Conservation (phyloP, 1,284 basidiomycete species). For the Tilletia walkeri region DNA sequence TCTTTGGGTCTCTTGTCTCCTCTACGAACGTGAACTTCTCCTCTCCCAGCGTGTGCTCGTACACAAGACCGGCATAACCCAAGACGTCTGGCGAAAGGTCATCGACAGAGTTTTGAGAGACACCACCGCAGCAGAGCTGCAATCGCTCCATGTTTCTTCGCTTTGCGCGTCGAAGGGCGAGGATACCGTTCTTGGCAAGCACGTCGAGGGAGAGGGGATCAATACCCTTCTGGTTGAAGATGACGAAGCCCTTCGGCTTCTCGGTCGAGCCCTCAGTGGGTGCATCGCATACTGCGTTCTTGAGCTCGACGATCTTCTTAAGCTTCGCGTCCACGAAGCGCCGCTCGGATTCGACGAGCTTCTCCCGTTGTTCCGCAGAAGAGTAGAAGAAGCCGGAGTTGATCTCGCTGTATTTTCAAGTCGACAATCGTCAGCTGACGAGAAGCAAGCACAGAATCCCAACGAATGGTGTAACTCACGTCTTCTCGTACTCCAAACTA, state of each 20-base stretch:
- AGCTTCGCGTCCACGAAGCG: slow-evolving; percentile 91
- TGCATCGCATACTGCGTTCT: slow-evolving; percentile 82
- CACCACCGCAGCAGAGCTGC: slow-evolving; percentile 81
- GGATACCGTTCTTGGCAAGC: slow-evolving; percentile 92
- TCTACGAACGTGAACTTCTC: slow-evolving; percentile 99
- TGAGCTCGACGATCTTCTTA: slow-evolving; percentile 94
- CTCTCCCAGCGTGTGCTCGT: slow-evolving; percentile 98
- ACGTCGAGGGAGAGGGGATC: slow-evolving; percentile 96
- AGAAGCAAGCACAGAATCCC: neutral
- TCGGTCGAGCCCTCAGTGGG: slow-evolving; percentile 49
- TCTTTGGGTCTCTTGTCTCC: slow-evolving; percentile 93
- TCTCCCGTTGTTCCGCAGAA: slow-evolving; percentile 95
- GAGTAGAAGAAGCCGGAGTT: slow-evolving; percentile 99
- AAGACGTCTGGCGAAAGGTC: slow-evolving; percentile 87
- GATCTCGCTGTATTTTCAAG: slow-evolving; percentile 72
- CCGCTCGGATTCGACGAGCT: slow-evolving; percentile 95
- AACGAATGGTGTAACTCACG: slow-evolving; percentile 63
- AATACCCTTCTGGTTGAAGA: slow-evolving; percentile 99
- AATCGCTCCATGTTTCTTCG: slow-evolving; percentile 64
- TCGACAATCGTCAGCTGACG: neutral
- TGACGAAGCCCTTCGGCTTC: slow-evolving; percentile 78
- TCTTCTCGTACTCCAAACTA: slow-evolving; percentile 98
- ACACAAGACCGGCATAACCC: slow-evolving; percentile 96
- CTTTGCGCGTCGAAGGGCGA: slow-evolving; percentile 92
- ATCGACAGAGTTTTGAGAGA: slow-evolving; percentile 96